Base-by-base conservation (phyloP, 2,329 filamentous ascomycete species). In the Phialemoniopsis sp. region DNA sequence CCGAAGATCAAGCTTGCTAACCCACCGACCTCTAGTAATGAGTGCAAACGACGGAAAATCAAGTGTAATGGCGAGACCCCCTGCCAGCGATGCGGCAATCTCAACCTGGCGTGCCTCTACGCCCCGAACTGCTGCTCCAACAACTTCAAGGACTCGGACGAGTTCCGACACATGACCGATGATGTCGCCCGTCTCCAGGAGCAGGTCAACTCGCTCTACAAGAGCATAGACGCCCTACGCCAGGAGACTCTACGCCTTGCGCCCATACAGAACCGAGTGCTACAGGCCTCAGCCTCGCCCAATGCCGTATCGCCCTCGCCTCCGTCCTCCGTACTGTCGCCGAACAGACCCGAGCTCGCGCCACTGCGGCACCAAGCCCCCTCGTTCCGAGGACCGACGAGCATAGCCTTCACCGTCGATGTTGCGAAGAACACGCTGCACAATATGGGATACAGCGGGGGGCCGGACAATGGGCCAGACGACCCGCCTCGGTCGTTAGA, bases 61-160 rank as follows among this genome's bases (percentile, higher is more conserved):
- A 86, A 86, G 59, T 87, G 82, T 62, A 86, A 85, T 58, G 83
- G 83, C 44, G 78, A 85, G 50, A 76, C 73, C 1, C 77, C 80
- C 2, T 87, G 83, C 48, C 73, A 80, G 43, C 70, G 83, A 41
- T 87, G 83, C 51, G 77, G 80, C 50, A 82, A 83, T 49, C 78
- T 86, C 58, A 80, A 78, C 49, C 68, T 85, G 14, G 62, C 73
- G 45, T 86, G 82, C 53, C 65, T 82, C 33, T 86, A 85, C 62
- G 72, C 80, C 6, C 74, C 79, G 13, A 82, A 82, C 53, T 82
- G 80, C 58, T 82, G 78, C 56, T 66, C 78, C 46, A 90, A 80
- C 67, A 89, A 79, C 60, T 89, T 95, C 73, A 93, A 91, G 61
- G 90, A 96, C 54, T 89, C 89, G 34, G 87, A 94, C 9, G 90